These are phyloP conservation scores for Byssothecium circinans DNA, from an alignment of 2,329 filamentous ascomycete species.

Conservation along the genomic window DNA sequence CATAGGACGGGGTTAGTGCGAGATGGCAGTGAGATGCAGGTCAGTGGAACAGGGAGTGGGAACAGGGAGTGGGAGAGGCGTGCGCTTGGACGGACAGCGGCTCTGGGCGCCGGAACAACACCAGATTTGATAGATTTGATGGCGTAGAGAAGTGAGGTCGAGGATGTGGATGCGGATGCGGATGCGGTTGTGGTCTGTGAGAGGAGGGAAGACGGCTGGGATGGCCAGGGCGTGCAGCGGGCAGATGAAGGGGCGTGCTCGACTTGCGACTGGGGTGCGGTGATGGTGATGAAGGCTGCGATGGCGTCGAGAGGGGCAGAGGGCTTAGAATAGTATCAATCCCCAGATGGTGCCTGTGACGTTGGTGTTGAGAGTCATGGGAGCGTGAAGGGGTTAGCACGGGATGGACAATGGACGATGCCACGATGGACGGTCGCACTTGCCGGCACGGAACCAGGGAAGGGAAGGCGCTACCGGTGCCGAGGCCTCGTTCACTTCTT, in stretches of 20 bases:
- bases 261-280: constrained; percentile 17
- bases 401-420: too few relatives aligned
- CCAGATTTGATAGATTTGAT: constrained; percentile 6
- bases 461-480: too few relatives aligned
- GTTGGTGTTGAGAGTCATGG: neutral
- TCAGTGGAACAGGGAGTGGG: constrained; percentile 25
- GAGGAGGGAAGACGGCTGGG: constrained; percentile 5
- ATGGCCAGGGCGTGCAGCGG: constrained; percentile 13
- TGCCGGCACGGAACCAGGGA: too few relatives aligned
- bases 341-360: neutral
- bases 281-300: neutral
- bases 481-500: too few relatives aligned
- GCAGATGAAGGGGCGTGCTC: constrained; percentile 26
- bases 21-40: constrained; percentile 26
- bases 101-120: constrained; percentile 25
- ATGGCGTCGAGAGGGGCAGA: too few relatives aligned
- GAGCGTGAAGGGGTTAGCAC: neutral
- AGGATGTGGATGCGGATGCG: constrained; percentile 21
- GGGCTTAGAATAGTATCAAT: neutral
- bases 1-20: constrained; percentile 32
- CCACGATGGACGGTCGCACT: too few relatives aligned
- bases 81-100: constrained; percentile 34
- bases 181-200: constrained; percentile 14
- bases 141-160: constrained; percentile 22
- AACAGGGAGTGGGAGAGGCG: constrained; percentile 29